These are phyloP conservation scores for Russula sp. DNA, from an alignment of 768 basidiomycete genomes.

Conservation along the genomic window DNA sequence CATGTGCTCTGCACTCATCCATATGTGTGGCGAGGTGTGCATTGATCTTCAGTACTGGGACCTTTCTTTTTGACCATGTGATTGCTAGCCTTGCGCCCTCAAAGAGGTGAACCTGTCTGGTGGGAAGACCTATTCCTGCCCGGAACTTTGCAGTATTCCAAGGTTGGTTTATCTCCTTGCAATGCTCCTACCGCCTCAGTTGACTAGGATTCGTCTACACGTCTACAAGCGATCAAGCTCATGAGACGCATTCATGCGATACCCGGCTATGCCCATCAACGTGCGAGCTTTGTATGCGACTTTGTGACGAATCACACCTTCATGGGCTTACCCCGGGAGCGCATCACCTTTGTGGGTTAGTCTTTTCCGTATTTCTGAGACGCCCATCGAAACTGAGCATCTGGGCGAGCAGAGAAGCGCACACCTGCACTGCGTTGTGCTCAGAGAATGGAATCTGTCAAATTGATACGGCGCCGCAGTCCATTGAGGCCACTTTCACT, in stretches of 20 bases:
- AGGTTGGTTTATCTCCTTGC: conserved; percentile 1
- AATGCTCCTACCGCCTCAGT: too few species aligned
- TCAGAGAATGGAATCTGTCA: conserved; percentile 44
- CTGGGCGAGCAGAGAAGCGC: conserved; percentile 37
- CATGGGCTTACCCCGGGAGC: conserved; percentile 39
- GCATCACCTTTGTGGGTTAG: conserved; percentile 52
- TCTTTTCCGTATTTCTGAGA: neutral
- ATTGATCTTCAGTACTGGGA: neutral
- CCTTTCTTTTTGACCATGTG: neutral
- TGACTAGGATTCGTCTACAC: neutral
- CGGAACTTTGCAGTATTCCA: conserved; percentile 8
- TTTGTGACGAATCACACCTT: conserved; percentile 44
- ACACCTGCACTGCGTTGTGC: conserved; percentile 40
- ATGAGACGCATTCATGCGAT: conserved; percentile 44
- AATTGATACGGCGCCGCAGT: conserved; percentile 51
- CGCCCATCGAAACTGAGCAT: neutral
- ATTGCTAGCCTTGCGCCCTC: conserved; percentile 19
- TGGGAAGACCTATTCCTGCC: conserved; percentile 14
- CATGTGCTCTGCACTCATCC: conserved; percentile 44
- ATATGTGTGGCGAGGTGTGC: conserved; percentile 49
- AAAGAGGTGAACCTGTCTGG: neutral
- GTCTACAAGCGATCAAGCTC: conserved; percentile 37
- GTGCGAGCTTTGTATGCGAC: conserved; percentile 48
- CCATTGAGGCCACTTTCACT: conserved; percentile 55
- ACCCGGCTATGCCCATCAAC: conserved; percentile 43